Evolutionary conservation across 768 basidiomycete species (phyloP).

Genomic region (Lyophyllum atratum): DNA sequence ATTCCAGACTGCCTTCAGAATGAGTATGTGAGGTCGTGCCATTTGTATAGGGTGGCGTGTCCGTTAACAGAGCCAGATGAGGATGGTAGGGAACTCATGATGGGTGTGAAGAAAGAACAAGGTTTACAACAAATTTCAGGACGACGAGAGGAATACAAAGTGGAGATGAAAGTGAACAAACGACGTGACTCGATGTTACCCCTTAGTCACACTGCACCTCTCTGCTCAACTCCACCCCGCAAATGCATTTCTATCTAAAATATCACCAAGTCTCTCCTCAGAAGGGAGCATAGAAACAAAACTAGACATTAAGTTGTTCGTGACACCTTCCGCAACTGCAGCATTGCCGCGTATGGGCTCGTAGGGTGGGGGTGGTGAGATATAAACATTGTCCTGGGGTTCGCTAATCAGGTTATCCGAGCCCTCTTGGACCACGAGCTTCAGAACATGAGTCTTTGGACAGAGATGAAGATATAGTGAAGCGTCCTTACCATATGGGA

Average conservation of each 20-base stretch:
- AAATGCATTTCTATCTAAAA: slow-evolving; percentile 31
- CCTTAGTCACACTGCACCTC: slow-evolving; percentile 6
- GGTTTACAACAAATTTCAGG: slow-evolving; percentile 5
- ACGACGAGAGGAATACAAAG: slow-evolving; percentile 11
- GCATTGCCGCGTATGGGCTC: slow-evolving; percentile 46
- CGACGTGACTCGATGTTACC: slow-evolving; percentile 19
- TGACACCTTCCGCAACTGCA: slow-evolving; percentile 38
- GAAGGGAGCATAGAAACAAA: slow-evolving; percentile 52
- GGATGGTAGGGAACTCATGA: slow-evolving; percentile 40
- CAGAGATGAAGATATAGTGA: slow-evolving; percentile 4
- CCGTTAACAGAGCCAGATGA: slow-evolving; percentile 54
- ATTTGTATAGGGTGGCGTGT: slow-evolving; percentile 48
- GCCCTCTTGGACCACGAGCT: too few relatives aligned
- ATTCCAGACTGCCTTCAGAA: slow-evolving; percentile 35
- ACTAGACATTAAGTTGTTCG: slow-evolving; percentile 58
- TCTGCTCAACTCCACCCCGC: not conserved
- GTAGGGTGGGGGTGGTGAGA: slow-evolving; percentile 50
- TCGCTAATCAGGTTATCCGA: not conserved
- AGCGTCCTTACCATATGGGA: slow-evolving; percentile 66
- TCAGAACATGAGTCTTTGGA: too few relatives aligned
- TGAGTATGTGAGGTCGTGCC: slow-evolving; percentile 44
- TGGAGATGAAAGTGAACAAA: slow-evolving; percentile 14
- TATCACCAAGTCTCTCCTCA: slow-evolving; percentile 39
- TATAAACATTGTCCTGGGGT: slow-evolving; percentile 31
- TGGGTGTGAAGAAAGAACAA: not conserved